Percentiles rank a stretch among this genome's conserved stretches.
Conservation (phyloP, 176 grass and related monocot species). For the Hyparrhenia diplandra region DNA sequence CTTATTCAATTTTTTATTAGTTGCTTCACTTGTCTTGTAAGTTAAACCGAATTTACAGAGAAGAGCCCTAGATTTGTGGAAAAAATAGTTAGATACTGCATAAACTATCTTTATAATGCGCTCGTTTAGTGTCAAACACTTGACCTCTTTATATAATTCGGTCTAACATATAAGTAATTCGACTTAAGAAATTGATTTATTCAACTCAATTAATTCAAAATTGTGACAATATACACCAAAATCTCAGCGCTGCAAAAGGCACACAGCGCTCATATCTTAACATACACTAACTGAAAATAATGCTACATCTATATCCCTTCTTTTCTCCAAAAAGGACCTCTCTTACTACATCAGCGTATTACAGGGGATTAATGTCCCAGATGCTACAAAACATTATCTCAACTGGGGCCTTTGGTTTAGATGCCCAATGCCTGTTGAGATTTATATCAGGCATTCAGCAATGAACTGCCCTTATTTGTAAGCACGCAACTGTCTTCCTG, state of each 20-base stretch:
- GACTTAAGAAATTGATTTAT: no score
- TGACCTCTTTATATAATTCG: no score
- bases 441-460: conserved; percentile 23
- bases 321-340: not conserved
- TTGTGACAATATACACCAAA: not conserved
- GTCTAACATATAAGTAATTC: no score
- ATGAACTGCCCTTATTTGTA: conserved; percentile 27
- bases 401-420: not conserved
- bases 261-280: not conserved
- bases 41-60: no score
- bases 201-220: not conserved
- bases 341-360: not conserved
- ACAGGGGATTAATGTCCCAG: not conserved
- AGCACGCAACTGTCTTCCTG: conserved; percentile 28
- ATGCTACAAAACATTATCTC: conserved; percentile 8
- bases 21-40: no score
- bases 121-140: no score
- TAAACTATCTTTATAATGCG: no score
- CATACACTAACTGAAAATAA: not conserved
- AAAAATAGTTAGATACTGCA: no score
- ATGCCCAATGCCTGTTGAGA: not conserved
- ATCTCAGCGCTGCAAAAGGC: not conserved
- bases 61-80: no score
- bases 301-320: conserved; percentile 7
- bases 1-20: no score